These are phyloP conservation scores for Besnoitia besnoiti DNA, from an alignment of 169 alveolate species.

Conservation along the genomic window DNA sequence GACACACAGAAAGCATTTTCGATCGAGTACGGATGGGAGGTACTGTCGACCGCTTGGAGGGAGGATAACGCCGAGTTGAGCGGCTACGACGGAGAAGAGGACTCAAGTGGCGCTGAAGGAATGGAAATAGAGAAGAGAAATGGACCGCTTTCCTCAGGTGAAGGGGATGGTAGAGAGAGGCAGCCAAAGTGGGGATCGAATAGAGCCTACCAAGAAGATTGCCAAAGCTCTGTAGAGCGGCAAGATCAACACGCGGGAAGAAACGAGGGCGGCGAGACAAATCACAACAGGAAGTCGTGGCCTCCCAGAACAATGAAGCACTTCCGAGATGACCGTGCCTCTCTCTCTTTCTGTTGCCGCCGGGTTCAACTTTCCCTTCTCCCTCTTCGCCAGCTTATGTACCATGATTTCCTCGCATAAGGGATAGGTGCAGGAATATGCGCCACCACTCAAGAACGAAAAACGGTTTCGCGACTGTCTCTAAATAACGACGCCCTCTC, in stretches of 20 bases:
- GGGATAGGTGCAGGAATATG: not conserved
- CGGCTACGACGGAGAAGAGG: conserved; percentile 1
- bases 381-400: conserved; percentile 7
- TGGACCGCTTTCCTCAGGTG: not conserved
- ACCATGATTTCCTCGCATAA: not conserved
- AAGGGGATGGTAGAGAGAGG: not conserved
- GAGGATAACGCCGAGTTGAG: not conserved
- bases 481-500: too few species aligned
- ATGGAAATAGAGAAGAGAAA: not conserved
- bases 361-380: conserved; percentile 29
- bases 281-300: not conserved
- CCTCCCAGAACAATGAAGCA: not conserved
- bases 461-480: not conserved
- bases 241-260: not conserved
- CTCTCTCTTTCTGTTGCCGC: not conserved
- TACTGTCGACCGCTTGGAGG: not conserved
- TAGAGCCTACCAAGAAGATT: not conserved
- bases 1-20: too few species aligned
- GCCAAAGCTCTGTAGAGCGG: too few species aligned
- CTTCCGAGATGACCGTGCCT: not conserved
- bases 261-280: not conserved
- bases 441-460: not conserved
- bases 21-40: too few species aligned
- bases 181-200: not conserved
- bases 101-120: not conserved